phyloP scores from a whole-genome alignment of 495 filamentous ascomycete genomes.

The Cenococcum geophilum region DNA sequence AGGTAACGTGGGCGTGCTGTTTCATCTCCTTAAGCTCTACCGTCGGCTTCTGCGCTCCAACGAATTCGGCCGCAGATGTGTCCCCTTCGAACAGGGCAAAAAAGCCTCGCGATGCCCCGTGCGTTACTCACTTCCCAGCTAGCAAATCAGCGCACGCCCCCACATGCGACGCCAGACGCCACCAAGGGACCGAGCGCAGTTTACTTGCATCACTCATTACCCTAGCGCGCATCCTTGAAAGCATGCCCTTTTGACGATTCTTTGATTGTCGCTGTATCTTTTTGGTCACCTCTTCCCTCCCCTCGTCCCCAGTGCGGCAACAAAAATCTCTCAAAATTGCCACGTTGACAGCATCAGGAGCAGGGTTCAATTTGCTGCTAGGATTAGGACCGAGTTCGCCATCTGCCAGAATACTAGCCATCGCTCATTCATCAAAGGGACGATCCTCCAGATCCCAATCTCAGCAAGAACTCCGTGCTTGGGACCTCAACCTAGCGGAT shows the following conservation, averaged over 20 bases:
- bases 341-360: background rate
- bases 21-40: conserved; percentile 3
- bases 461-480: conserved; percentile 23
- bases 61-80: background rate
- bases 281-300: background rate
- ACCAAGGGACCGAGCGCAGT: conserved; percentile 24
- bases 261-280: background rate
- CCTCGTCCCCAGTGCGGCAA: background rate
- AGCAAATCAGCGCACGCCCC: conserved; percentile 5
- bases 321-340: background rate
- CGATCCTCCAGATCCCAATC: conserved; percentile 23
- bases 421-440: background rate
- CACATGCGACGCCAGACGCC: conserved; percentile 16
- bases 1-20: conserved; percentile 5
- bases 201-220: conserved; percentile 16
- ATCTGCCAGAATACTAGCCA: conserved; percentile 7
- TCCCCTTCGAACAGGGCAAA: background rate
- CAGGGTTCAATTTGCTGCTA: background rate
- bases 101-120: background rate
- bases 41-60: conserved; percentile 3
- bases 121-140: background rate
- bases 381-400: background rate
- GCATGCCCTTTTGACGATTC: background rate
- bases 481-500: conserved; percentile 13
- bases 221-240: background rate